Evolutionary conservation across 257 asterid species (phyloP), one percentile per base, ranked within the genome.

Genomic region (Cruciata laevipes): DNA sequence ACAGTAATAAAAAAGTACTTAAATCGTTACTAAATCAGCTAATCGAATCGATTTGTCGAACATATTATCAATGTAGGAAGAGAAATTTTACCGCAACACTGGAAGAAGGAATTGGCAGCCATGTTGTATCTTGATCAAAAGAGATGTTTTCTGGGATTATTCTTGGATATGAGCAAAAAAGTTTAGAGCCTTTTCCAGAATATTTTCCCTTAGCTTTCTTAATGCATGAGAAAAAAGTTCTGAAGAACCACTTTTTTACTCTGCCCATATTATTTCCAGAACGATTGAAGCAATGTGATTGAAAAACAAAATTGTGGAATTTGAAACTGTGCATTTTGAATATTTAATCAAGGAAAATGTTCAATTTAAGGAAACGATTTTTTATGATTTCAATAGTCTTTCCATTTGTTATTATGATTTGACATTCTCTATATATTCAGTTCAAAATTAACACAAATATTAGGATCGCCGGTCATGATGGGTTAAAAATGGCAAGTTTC

Each of bases 81-180:
- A 56, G 63, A 58, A 58, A 58, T 58, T 37, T 25, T 58, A 58
- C 63, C 31, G 35, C 20, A 12, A 18, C 13, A 0, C 11, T 57
- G 63, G 37, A 58, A 58, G 63, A 58, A 58, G 55, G 55, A 47
- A 14, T 24, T 24, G 62, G 62, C 62, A 57, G 32, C 33, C 62
- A 57, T 55, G 32, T 35, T 55, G 32, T 35, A 17, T 24, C 63
- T 3, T 24, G 37, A 12, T 4, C 10, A 16, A n/a, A n/a, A 24
- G 63, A 25, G 35, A 58, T 25, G 35, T 58, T 24, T 58, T 27
- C n/a, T 25, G 9, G 18, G 37, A 58, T 58, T 25, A 31, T 58
- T 14, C 37, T 58, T 25, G 35, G 35, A 25, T 13, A 16, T 17
- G 55, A 47, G 20, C 20, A 2, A 47, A 47, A 16, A 17, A 3